Evolutionary conservation across 345 rosid genomes (phyloP), one percentile per base, ranked within the genome.

Genomic region (Linum lewisii): DNA sequence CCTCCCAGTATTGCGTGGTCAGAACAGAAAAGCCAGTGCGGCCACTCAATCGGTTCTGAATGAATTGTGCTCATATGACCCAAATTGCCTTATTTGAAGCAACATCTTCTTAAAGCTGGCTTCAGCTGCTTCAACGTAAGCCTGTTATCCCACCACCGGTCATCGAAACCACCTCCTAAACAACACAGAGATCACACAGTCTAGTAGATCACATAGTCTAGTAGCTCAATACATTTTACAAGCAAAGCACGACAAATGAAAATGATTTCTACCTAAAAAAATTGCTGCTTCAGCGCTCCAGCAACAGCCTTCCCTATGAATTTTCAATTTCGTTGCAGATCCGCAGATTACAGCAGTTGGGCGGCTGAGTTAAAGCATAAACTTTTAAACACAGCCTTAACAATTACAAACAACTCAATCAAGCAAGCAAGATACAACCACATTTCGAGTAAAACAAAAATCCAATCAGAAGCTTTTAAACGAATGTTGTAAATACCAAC

Each of bases 1-100:
- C 96, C 97, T 92, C 69, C 97, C 97, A 34, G 99, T 93, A 68
- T 93, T 93, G 85, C 99, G 78, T 89, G 99, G 99, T 93, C 65
- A 93, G 67, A 69, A 93, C 75, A 42, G 84, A 83, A 44, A 89
- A 73, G 72, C 64, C 76, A 14, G 69, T 63, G 6, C 76, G 66
- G 63, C 74, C 71, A 62, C 77, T 73, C 66, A 67, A 66, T 21
- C 75, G 81, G 23, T 76, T 65, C 67, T 67, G 75, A 67, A 93
- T 56, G 60, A 83, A 79, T 60, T 63, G 72, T 18, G 88, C 86
- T 61, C 99, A 63, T 69, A 71, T 37, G 79, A 66, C 14, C 99
- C 94, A n/a, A n/a, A 89, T 89, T 37, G 95, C 89, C 75, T 84
- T 85, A 68, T 89, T 92, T 36, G 98, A 81, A 70, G 91, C 87